A percentile compares a stretch with the other conserved stretches of the same genome.
Conservation (phyloP, 345 rosid genomes). For the Tarenaya hassleriana region DNA sequence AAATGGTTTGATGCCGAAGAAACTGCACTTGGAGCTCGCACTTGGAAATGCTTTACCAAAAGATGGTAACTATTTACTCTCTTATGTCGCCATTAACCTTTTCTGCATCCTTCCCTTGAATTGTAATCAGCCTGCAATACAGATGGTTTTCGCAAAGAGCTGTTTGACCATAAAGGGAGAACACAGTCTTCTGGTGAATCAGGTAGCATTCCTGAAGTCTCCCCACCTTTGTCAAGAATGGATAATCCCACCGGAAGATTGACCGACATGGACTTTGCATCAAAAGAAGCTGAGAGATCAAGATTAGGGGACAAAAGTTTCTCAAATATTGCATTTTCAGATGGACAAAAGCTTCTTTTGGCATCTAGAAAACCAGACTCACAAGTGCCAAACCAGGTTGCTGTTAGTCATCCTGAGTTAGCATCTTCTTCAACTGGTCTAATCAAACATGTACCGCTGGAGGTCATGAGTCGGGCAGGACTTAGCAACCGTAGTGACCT, state of each 20-base stretch:
- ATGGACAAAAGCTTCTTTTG: conserved; percentile 41
- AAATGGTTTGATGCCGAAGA: conserved; percentile 72
- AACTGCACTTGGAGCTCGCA: conserved; percentile 79
- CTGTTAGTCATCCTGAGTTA: conserved; percentile 34
- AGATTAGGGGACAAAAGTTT: conserved; percentile 42
- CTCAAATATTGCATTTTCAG: conserved; percentile 32
- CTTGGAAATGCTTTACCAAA: conserved; percentile 62
- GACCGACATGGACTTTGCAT: conserved; percentile 37
- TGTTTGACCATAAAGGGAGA: conserved; percentile 43
- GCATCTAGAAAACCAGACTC: conserved; percentile 39
- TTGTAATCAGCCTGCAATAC: conserved; percentile 34
- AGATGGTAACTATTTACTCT: conserved; percentile 53
- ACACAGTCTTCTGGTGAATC: conserved; percentile 37
- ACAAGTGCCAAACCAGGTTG: conserved; percentile 44
- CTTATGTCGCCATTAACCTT: not conserved
- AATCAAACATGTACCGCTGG: conserved; percentile 39
- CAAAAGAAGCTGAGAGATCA: conserved; percentile 40
- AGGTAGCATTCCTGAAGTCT: conserved; percentile 37
- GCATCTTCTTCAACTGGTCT: conserved; percentile 32
- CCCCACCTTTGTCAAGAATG: conserved; percentile 40
- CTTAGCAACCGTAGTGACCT: conserved; percentile 36
- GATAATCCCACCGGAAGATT: conserved; percentile 49
- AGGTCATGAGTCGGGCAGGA: conserved; percentile 41
- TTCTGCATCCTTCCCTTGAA: conserved; percentile 5
- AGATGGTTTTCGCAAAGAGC: conserved; percentile 50